Evolutionary conservation across 2,329 filamentous ascomycete species (phyloP).

Genomic region (Aspergillus aculeatus): DNA sequence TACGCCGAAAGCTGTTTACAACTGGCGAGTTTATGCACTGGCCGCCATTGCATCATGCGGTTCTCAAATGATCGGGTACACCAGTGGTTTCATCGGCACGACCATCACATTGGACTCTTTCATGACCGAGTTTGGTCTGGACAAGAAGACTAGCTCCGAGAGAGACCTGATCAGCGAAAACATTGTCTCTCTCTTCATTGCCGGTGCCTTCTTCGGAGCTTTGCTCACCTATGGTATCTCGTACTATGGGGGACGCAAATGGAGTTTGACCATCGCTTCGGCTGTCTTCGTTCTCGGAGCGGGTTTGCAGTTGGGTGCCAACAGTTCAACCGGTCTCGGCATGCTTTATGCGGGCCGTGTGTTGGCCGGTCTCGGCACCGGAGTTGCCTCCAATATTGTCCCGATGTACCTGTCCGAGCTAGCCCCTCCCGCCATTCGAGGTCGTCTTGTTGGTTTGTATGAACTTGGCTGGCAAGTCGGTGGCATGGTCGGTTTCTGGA

Average conservation of each 20-base stretch:
- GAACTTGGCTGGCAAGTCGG: conserved; percentile 54
- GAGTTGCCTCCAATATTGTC: conserved; percentile 54
- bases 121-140: conserved; percentile 63
- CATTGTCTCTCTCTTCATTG: conserved; percentile 76
- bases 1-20: conserved; percentile 58
- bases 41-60: conserved; percentile 56
- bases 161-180: conserved; percentile 65
- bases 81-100: conserved; percentile 75
- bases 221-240: conserved; percentile 62
- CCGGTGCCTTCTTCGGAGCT: conserved; percentile 76
- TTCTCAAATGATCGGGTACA: conserved; percentile 60
- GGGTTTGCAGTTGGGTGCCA: conserved; percentile 66
- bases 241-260: conserved; percentile 64
- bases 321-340: conserved; percentile 57
- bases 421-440: conserved; percentile 55
- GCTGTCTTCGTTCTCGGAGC: conserved; percentile 67
- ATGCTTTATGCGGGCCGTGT: conserved; percentile 55
- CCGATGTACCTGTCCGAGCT: conserved; percentile 59
- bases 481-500: conserved; percentile 48
- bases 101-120: conserved; percentile 71
- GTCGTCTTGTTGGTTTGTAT: conserved; percentile 54
- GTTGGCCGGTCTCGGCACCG: conserved; percentile 54
- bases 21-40: conserved; percentile 58
- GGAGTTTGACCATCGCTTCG: conserved; percentile 60
- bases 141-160: conserved; percentile 46